phyloP scores from a whole-genome alignment of 805 yeast species.

The Yarrowia sp. region DNA sequence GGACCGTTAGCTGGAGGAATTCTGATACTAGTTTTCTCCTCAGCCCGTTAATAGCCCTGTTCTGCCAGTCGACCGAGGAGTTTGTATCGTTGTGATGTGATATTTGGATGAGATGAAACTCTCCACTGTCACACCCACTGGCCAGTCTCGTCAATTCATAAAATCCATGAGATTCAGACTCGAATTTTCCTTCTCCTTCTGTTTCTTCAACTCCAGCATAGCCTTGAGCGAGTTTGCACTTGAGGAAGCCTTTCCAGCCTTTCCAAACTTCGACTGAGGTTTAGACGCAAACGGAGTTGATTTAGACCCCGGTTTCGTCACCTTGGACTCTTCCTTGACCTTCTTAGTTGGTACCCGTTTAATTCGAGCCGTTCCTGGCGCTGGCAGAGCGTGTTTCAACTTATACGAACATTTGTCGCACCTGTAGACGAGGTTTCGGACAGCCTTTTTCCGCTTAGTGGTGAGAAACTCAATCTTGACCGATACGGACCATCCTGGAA shows the following conservation, averaged over 20 bases:
- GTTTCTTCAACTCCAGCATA: slow-evolving; percentile 17
- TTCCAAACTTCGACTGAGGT: neutral
- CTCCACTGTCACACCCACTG: no score
- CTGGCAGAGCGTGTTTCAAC: neutral
- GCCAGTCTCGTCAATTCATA: neutral
- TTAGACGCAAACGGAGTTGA: neutral
- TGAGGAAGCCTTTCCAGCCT: neutral
- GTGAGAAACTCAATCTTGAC: neutral
- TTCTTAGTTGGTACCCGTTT: neutral
- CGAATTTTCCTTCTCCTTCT: neutral
- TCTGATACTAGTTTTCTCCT: no score
- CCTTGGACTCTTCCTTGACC: neutral
- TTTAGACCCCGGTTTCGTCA: neutral
- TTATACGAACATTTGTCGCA: neutral
- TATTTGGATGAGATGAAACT: no score
- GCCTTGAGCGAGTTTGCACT: slow-evolving; percentile 7
- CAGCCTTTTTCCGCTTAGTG: neutral
- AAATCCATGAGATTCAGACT: slow-evolving; percentile 1
- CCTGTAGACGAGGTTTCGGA: neutral
- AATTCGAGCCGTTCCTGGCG: neutral
- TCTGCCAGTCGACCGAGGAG: no score
- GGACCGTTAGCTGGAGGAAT: no score
- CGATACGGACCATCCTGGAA: slow-evolving; percentile 11
- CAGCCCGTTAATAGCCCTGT: no score
- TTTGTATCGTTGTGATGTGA: no score